These are phyloP conservation scores for Chaetomium strumarium DNA, from an alignment of 2,329 filamentous ascomycete genomes.

Conservation along the genomic window DNA sequence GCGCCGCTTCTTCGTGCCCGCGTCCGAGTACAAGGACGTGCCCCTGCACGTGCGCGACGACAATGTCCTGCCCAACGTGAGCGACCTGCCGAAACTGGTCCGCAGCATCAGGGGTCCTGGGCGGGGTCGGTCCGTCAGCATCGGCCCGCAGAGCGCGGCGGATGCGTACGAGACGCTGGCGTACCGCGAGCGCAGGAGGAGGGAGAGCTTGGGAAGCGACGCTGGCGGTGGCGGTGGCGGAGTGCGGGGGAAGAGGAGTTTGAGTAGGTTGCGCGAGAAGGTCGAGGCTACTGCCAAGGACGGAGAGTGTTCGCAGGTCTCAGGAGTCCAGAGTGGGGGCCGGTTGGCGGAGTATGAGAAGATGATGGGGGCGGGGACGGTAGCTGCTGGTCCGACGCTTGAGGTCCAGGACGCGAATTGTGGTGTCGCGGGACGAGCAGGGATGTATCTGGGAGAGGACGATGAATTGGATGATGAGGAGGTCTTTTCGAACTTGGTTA, in stretches of 20 bases:
- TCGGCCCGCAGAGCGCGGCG: conserved; percentile 91
- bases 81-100: conserved; percentile 76
- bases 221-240: conserved; percentile 32
- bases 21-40: conserved; percentile 84
- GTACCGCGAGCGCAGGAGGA: conserved; percentile 64
- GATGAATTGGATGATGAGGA: conserved; percentile 62
- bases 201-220: conserved; percentile 51
- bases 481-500: conserved; percentile 77
- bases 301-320: conserved; percentile 29
- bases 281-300: conserved; percentile 21
- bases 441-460: conserved; percentile 36
- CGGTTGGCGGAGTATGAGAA: conserved; percentile 60
- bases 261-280: conserved; percentile 36
- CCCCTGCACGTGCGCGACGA: conserved; percentile 67
- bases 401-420: conserved; percentile 18
- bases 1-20: conserved; percentile 83
- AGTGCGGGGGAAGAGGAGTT: conserved; percentile 39
- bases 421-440: conserved; percentile 33
- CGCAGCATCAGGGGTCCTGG: conserved; percentile 74
- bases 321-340: conserved; percentile 38
- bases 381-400: conserved; percentile 28
- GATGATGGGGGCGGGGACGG: conserved; percentile 64
- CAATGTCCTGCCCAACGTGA: conserved; percentile 85
- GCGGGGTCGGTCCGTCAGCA: conserved; percentile 73
- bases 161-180: conserved; percentile 95